Evolutionary conservation across 805 yeast species (phyloP), one percentile per base, ranked within the genome.

Genomic region (Candida oleophila): DNA sequence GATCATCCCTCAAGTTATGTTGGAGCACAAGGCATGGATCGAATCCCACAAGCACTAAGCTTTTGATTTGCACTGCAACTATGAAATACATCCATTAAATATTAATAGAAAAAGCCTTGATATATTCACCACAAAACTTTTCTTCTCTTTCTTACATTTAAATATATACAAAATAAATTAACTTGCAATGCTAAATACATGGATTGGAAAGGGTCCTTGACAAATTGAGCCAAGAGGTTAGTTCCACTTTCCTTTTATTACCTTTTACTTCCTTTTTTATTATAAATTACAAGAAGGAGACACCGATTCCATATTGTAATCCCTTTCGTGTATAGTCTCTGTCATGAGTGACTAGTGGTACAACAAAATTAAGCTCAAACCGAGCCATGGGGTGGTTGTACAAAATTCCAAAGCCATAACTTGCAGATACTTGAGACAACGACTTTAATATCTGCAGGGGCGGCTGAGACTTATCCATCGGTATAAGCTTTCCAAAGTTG

Each of bases 1-100:
- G 40, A 88, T 92, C 43, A 80, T 94, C 3, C 97, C 98, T 0
- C 79, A 76, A 42, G 91, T 90, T 3, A 74, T 87, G 22, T 60
- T 68, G 47, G 68, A 75, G 45, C 99, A 92, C 63, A 61, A 68
- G 3, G 54, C 57, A 2, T 89, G 94, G 90, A 82, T 87, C 25
- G 58, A 62, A 40, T 20, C 46, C 4, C 38, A 44, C 12, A 36
- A 22, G 18, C 3, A 25, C n/a, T n/a, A n/a, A n/a, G n/a, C n/a
- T n/a, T n/a, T 25, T 25, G 30, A 25, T 25, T 25, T n/a, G n/a
- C n/a, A n/a, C n/a, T n/a, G n/a, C n/a, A n/a, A n/a, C n/a, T n/a
- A n/a, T n/a, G n/a, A n/a, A n/a, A n/a, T n/a, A n/a, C n/a, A n/a
- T n/a, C n/a, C n/a, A n/a, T n/a, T n/a, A n/a, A n/a, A n/a, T n/a